phyloP scores from a whole-genome alignment of 495 filamentous ascomycete species.

The Penicillium bovifimosum region DNA sequence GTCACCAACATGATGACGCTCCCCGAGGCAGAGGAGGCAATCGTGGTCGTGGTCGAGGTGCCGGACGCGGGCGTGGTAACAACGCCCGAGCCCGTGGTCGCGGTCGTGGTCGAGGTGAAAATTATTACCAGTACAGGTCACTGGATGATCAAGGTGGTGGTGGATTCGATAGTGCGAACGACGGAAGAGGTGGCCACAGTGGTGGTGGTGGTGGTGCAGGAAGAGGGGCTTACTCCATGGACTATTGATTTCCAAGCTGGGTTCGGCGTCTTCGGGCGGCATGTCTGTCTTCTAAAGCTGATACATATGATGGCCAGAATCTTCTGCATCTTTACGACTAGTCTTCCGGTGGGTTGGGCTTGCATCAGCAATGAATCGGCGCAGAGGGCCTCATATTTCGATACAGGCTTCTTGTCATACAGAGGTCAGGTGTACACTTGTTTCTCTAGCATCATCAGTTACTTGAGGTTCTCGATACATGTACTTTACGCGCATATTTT shows the following conservation, averaged over 20 bases:
- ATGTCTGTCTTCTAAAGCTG: background rate
- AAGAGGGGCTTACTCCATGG: constrained; percentile 32
- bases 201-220: constrained; percentile 2
- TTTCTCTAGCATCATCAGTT: background rate
- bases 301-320: background rate
- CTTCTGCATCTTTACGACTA: background rate
- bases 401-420: background rate
- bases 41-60: constrained; percentile 45
- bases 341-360: background rate
- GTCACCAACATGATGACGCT: constrained; percentile 26
- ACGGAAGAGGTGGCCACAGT: constrained; percentile 20
- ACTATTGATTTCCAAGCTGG: constrained; percentile 27
- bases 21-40: constrained; percentile 36
- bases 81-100: constrained; percentile 38
- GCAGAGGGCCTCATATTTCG: background rate
- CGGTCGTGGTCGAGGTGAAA: constrained; percentile 31
- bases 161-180: constrained; percentile 32
- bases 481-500: background rate
- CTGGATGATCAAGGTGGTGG: constrained; percentile 31
- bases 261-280: background rate
- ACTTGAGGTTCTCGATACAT: background rate
- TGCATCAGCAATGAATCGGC: constrained; percentile 4
- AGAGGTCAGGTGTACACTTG: background rate
- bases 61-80: constrained; percentile 40
- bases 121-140: constrained; percentile 34